Evolutionary conservation across 1,284 basidiomycete genomes (phyloP), one percentile per base, ranked within the genome.

Genomic region (Ustilago cynodontis): DNA sequence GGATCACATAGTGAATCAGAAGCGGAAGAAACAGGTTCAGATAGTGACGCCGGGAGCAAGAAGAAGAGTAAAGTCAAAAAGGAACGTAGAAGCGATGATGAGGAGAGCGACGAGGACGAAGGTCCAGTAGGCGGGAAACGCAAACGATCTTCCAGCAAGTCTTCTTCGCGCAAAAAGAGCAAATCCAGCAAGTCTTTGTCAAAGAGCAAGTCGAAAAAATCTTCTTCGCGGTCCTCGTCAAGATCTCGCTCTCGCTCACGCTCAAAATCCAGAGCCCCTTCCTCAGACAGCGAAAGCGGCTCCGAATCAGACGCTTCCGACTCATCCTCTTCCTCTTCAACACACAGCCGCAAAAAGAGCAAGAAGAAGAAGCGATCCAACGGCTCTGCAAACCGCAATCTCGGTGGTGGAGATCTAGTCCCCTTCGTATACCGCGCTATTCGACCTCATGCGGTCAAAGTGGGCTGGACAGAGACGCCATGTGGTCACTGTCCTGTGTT

Each of bases 401-500:
- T 2, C 5, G 57, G 59, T 22, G 64, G 55, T 2, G 55, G 59
- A 2, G 72, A 71, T 13, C 43, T 67, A 14, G 65, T 68, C 1
- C 66, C 72, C 0, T 83, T 75, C 24, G 81, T 83, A n/a, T 83
- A 82, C 61, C 57, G 81, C 2, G 81, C 81, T 3, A 31, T 82
- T 4, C 66, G 77, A 8, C 78, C 72, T 1, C 58, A 77, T 26
- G 43, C 65, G 16, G 72, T 81, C 39, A 62, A 68, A n/a, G 68
- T 67, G 18, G 79, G 78, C 11, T 82, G 77, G 73, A 82, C 70
- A 16, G 80, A 84, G 53, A 73, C 69, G 1, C 81, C 82, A 13
- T 84, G 82, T 29, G 81, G 78, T 20, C 74, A 77, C 50, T 84
- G 81, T 51, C 81, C 82, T 24, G 80, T 82, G n/a, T 80, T 80